A percentile compares a stretch with the other conserved stretches of the same genome.
These are phyloP conservation scores for Leccinum subgranulosum DNA, from an alignment of 768 basidiomycete genomes.

Conservation along the genomic window DNA sequence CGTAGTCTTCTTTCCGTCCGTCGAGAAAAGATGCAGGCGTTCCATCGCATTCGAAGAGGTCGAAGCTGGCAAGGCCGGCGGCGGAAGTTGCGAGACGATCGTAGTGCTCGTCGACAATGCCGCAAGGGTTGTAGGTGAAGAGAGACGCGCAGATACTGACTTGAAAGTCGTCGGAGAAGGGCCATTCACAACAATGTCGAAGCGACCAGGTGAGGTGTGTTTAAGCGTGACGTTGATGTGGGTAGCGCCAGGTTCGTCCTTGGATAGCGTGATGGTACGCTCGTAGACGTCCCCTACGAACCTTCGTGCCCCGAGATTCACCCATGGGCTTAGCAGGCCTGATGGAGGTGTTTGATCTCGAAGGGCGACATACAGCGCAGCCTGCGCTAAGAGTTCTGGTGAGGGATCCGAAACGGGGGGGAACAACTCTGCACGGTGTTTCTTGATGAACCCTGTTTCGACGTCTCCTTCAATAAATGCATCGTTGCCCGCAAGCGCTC, in stretches of 20 bases:
- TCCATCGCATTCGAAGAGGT: conserved; percentile 58
- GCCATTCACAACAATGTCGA: conserved; percentile 49
- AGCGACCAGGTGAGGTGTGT: conserved; percentile 42
- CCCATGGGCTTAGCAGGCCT: conserved; percentile 57
- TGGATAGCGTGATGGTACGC: conserved; percentile 59
- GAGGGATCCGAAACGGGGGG: conserved; percentile 57
- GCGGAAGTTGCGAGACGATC: conserved; percentile 67
- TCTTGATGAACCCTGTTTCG: conserved; percentile 94
- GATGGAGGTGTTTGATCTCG: conserved; percentile 48
- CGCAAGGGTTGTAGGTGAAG: conserved; percentile 51
- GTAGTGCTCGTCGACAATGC: conserved; percentile 55
- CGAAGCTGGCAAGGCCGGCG: conserved; percentile 51
- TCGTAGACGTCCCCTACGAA: conserved; percentile 74
- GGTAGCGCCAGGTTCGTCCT: conserved; percentile 44
- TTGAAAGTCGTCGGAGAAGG: conserved; percentile 36
- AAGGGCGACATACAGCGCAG: conserved; percentile 71
- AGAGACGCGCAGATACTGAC: conserved; percentile 55
- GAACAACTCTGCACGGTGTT: conserved; percentile 82
- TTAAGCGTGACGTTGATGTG: conserved; percentile 39
- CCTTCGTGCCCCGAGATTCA: conserved; percentile 64
- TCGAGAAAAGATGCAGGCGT: conserved; percentile 71
- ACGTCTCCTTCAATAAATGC: conserved; percentile 78
- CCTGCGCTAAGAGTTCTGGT: conserved; percentile 68
- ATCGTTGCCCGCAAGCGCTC: conserved; percentile 69
- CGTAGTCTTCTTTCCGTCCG: conserved; percentile 56